A percentile compares a stretch with the other conserved stretches of the same genome.
phyloP scores from a whole-genome alignment of 495 filamentous ascomycete species.

The Aspergillus sparsus region DNA sequence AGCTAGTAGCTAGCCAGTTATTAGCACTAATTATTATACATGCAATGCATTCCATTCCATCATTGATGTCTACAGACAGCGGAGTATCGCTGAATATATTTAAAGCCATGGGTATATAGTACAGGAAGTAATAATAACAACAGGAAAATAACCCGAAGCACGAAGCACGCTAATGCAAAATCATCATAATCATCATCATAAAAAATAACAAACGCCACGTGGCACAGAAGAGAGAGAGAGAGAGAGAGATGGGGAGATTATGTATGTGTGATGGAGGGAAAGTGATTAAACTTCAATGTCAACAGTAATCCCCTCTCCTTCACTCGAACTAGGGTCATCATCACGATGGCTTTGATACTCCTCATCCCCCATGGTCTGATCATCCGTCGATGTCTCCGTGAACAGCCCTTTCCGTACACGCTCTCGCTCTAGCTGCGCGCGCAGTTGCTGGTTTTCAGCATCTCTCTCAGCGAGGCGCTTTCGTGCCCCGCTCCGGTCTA shows the following conservation, averaged over 20 bases:
- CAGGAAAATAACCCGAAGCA: too few relatives aligned
- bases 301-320: conserved; percentile 46
- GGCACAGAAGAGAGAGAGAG: conserved; percentile 8
- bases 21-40: too few relatives aligned
- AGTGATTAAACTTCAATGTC: conserved; percentile 45
- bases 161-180: too few relatives aligned
- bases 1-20: too few relatives aligned
- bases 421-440: conserved; percentile 67
- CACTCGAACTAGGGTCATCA: conserved; percentile 46
- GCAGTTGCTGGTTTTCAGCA: conserved; percentile 73
- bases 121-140: too few relatives aligned
- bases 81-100: too few relatives aligned
- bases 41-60: too few relatives aligned
- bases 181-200: too few relatives aligned
- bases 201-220: too few relatives aligned
- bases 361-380: conserved; percentile 20
- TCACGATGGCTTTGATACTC: conserved; percentile 22
- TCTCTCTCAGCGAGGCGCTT: conserved; percentile 83
- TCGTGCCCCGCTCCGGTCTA: conserved; percentile 80
- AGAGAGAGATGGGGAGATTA: conserved; percentile 5
- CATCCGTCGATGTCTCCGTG: conserved; percentile 28
- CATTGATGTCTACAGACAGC: too few relatives aligned
- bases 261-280: too few relatives aligned
- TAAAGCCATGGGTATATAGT: too few relatives aligned
- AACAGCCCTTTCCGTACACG: conserved; percentile 46